phyloP scores from a whole-genome alignment of 352 stramenopile genomes.

The Pythium coloratum region DNA sequence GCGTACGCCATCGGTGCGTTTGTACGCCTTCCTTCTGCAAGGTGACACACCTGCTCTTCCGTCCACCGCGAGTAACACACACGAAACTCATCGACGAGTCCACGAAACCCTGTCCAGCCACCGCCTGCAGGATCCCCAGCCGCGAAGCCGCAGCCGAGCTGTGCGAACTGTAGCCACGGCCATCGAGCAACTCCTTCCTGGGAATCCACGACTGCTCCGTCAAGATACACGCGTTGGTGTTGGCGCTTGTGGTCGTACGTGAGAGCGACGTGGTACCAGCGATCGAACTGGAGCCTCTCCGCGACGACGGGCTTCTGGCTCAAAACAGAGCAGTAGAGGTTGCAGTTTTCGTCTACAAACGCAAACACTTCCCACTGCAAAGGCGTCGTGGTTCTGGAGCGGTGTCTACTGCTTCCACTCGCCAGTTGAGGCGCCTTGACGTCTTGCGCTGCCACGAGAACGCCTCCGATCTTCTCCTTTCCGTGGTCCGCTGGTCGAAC shows the following conservation, averaged over 20 bases:
- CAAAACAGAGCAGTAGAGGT: conserved; percentile 44
- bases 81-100: conserved; percentile 54
- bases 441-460: conserved; percentile 35
- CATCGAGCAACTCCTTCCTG: conserved; percentile 37
- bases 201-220: conserved; percentile 42
- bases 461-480: conserved; percentile 9
- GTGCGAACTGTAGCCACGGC: conserved; percentile 43
- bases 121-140: conserved; percentile 37
- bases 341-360: conserved; percentile 34
- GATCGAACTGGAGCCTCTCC: conserved; percentile 5
- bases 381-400: conserved; percentile 15
- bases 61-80: conserved; percentile 35
- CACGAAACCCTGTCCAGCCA: conserved; percentile 62
- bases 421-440: conserved; percentile 13
- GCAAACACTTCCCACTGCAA: conserved; percentile 39
- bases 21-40: conserved; percentile 7
- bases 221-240: conserved; percentile 47
- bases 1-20: conserved; percentile 18
- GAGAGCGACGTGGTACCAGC: conserved; percentile 69
- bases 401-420: conserved; percentile 9
- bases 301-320: conserved; percentile 19
- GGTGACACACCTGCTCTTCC: not conserved
- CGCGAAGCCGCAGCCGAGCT: conserved; percentile 54
- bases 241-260: conserved; percentile 36
- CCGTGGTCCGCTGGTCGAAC: conserved; percentile 7